Evolutionary conservation across 495 filamentous ascomycete species (phyloP).

Genomic region (Xylaria intraflava): DNA sequence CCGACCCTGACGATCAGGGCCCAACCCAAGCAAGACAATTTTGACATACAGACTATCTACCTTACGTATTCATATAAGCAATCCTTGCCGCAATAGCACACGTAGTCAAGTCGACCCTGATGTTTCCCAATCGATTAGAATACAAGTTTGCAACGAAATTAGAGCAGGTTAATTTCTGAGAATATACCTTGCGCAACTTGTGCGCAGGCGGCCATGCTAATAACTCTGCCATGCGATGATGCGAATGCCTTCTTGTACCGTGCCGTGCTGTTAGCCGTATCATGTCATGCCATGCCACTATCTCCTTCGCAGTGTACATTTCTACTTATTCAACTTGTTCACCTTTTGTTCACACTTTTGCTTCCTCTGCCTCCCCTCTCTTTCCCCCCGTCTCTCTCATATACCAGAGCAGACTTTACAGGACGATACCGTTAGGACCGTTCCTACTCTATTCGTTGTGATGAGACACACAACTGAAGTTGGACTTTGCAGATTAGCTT

Average conservation of each 20-base stretch:
- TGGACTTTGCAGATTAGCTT: background rate
- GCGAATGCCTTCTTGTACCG: conserved; percentile 4
- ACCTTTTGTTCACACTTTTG: background rate
- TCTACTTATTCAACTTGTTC: conserved; percentile 9
- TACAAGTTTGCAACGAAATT: too few relatives aligned
- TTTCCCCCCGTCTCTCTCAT: background rate
- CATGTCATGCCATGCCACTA: conserved; percentile 1
- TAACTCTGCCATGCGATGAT: conserved; percentile 4
- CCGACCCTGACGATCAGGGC: too few relatives aligned
- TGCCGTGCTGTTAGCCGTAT: background rate
- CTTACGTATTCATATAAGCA: too few relatives aligned
- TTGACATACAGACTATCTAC: too few relatives aligned
- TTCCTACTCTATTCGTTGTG: background rate
- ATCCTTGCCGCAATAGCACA: too few relatives aligned
- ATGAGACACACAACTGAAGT: background rate
- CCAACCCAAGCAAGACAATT: too few relatives aligned
- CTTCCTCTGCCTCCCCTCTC: background rate
- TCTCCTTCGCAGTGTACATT: conserved; percentile 20
- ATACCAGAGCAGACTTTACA: background rate
- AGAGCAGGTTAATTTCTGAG: too few relatives aligned
- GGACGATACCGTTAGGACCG: background rate
- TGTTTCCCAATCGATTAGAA: too few relatives aligned
- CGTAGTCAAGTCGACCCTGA: too few relatives aligned
- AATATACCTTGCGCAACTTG: background rate
- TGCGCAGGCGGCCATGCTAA: background rate